A percentile compares a stretch with the other conserved stretches of the same genome.
Evolutionary conservation across 2,329 filamentous ascomycete species (phyloP).

Genomic region (Pezicula radicicola): DNA sequence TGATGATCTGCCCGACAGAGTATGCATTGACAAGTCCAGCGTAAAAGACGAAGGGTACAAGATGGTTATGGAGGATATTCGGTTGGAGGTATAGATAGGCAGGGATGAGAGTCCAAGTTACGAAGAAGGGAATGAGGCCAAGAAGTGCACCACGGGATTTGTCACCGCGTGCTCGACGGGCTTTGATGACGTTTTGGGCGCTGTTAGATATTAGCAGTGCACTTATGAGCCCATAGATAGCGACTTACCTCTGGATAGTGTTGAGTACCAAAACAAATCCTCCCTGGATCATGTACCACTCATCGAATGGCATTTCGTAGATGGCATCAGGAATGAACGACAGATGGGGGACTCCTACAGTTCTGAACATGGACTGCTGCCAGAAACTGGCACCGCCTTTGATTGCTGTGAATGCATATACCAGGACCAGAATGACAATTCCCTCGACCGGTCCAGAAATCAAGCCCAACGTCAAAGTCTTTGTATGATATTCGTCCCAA

Average conservation of each 20-base stretch:
- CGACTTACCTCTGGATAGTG: constrained; percentile 61
- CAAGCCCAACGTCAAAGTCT: constrained; percentile 87
- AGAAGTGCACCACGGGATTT: constrained; percentile 71
- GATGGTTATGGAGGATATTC: constrained; percentile 73
- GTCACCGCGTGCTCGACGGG: constrained; percentile 72
- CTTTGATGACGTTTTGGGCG: constrained; percentile 79
- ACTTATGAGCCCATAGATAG: constrained; percentile 18
- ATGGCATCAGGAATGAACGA: constrained; percentile 64
- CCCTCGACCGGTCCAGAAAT: constrained; percentile 95
- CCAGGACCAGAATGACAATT: constrained; percentile 75
- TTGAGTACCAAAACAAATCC: constrained; percentile 79
- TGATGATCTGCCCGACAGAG: constrained; percentile 93
- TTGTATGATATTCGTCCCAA: constrained; percentile 99
- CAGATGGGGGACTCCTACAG: constrained; percentile 58
- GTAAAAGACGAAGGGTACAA: constrained; percentile 88
- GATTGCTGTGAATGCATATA: constrained; percentile 81
- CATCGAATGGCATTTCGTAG: constrained; percentile 81
- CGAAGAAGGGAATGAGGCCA: constrained; percentile 78
- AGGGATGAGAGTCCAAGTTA: constrained; percentile 73
- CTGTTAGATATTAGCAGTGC: constrained; percentile 33
- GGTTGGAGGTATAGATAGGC: constrained; percentile 84
- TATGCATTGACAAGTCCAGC: constrained; percentile 91
- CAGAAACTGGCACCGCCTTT: constrained; percentile 91
- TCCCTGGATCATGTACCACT: constrained; percentile 92
- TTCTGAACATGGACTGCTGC: constrained; percentile 83